These are phyloP conservation scores for Colletotrichum liaoningense DNA, from an alignment of 2,329 filamentous ascomycete species.

Conservation along the genomic window DNA sequence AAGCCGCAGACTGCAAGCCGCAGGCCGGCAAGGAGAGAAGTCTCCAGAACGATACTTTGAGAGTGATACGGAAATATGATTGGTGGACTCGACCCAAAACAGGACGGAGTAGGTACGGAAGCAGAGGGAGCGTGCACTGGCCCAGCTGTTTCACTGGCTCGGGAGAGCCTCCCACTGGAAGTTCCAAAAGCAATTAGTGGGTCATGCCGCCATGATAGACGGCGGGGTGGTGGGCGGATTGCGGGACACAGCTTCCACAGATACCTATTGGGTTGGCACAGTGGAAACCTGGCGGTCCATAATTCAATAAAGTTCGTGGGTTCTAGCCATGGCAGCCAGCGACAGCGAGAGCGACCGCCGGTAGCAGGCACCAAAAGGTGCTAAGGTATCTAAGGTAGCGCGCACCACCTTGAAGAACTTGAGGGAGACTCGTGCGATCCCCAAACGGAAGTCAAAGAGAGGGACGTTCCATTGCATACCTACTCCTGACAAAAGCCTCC, in stretches of 20 bases:
- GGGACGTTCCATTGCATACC: background rate
- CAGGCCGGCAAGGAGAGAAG: constrained; percentile 7
- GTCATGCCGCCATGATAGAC: background rate
- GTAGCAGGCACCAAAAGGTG: too few relatives aligned
- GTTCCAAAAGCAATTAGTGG: background rate
- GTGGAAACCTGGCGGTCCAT: too few relatives aligned
- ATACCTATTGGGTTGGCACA: too few relatives aligned
- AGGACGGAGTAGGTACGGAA: background rate
- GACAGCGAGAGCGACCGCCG: too few relatives aligned
- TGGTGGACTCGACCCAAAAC: constrained; percentile 12
- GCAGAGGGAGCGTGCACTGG: constrained; percentile 5
- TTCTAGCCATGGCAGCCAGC: too few relatives aligned
- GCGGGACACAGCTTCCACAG: too few relatives aligned
- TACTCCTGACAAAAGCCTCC: background rate
- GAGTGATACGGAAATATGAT: background rate
- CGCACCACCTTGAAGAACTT: background rate
- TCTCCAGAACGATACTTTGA: background rate
- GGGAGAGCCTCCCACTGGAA: constrained; percentile 6
- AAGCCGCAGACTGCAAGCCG: background rate
- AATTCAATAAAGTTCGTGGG: too few relatives aligned
- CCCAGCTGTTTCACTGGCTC: constrained; percentile 31
- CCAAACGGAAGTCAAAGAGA: background rate
- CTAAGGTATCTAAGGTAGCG: too few relatives aligned
- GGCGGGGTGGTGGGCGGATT: background rate
- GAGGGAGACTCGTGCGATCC: background rate